Conservation (phyloP, 148 eudicot species). For the Dianthus caryophyllus region DNA sequence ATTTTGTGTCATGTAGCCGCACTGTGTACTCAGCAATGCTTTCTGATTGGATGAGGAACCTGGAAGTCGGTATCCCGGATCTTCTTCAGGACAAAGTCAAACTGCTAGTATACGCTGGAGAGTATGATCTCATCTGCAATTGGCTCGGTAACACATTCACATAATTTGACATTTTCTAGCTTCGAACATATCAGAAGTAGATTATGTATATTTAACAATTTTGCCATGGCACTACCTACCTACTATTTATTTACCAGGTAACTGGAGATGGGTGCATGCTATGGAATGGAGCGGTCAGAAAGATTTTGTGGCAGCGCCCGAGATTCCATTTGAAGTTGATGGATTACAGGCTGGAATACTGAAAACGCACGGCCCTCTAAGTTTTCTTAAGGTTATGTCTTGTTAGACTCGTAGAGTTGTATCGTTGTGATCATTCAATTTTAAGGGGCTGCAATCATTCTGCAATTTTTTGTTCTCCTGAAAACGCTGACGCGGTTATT, state of each 20-base stretch:
- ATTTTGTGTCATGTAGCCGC: constrained; percentile 83
- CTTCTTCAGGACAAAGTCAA: constrained; percentile 82
- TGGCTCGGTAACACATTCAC: constrained; percentile 70
- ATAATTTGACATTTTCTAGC: background rate
- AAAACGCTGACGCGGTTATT: background rate
- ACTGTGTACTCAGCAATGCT: constrained; percentile 83
- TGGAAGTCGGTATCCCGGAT: constrained; percentile 81
- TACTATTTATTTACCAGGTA: constrained; percentile 42
- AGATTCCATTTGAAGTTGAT: constrained; percentile 66
- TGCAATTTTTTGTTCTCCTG: background rate
- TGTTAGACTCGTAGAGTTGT: background rate
- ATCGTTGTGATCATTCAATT: too few relatives aligned
- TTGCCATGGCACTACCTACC: background rate
- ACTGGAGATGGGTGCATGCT: constrained; percentile 89
- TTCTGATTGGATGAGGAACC: constrained; percentile 91
- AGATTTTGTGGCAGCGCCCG: constrained; percentile 53
- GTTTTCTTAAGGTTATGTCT: constrained; percentile 71
- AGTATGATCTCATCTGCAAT: constrained; percentile 92
- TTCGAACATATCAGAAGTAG: background rate
- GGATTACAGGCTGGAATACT: constrained; percentile 69
- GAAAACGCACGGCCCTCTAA: constrained; percentile 65
- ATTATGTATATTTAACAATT: background rate
- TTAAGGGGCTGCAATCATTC: too few relatives aligned
- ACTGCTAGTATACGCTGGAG: constrained; percentile 89
- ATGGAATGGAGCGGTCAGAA: constrained; percentile 88